phyloP scores from a whole-genome alignment of 768 basidiomycete species.

The Sarcomyxa edulis region DNA sequence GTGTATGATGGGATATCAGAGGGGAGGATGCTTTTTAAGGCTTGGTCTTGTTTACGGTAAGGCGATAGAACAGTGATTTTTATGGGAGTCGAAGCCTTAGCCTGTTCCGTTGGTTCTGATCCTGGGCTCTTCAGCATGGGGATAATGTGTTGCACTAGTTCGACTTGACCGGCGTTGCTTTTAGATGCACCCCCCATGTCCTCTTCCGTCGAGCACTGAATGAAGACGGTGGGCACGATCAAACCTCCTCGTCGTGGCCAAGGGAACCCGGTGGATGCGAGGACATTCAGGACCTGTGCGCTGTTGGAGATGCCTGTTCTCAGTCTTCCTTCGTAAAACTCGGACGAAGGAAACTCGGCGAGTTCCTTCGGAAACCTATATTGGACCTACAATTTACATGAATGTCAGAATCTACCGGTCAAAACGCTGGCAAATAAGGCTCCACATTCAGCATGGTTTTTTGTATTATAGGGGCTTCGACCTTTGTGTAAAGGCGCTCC shows the following conservation, averaged over 20 bases:
- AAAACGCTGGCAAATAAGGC: slow-evolving; percentile 7
- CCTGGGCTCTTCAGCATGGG: slow-evolving; percentile 29
- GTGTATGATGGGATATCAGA: slow-evolving; percentile 38
- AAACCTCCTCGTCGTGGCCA: slow-evolving; percentile 42
- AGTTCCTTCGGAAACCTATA: slow-evolving; percentile 59
- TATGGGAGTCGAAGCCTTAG: slow-evolving; percentile 12
- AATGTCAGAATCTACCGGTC: no score
- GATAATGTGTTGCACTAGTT: slow-evolving; percentile 42
- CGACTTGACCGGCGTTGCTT: slow-evolving; percentile 54
- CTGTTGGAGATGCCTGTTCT: slow-evolving; percentile 38
- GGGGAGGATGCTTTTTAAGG: slow-evolving; percentile 35
- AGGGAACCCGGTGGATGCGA: slow-evolving; percentile 41
- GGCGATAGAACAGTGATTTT: slow-evolving; percentile 52
- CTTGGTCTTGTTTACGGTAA: slow-evolving; percentile 50
- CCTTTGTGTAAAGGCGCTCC: slow-evolving; percentile 50
- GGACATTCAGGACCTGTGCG: slow-evolving; percentile 28
- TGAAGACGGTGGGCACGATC: slow-evolving; percentile 49
- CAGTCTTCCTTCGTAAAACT: slow-evolving; percentile 57
- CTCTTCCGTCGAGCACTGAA: slow-evolving; percentile 54
- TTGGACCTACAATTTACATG: slow-evolving; percentile 34
- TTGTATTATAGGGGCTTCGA: slow-evolving; percentile 26
- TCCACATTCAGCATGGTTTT: slow-evolving; percentile 61
- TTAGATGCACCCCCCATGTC: slow-evolving; percentile 56
- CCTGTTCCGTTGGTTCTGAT: slow-evolving; percentile 12
- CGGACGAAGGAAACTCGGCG: slow-evolving; percentile 54